Evolutionary conservation across 805 yeast genomes (phyloP), one percentile per base, ranked within the genome.

Genomic region (Yamadazyma sp.): DNA sequence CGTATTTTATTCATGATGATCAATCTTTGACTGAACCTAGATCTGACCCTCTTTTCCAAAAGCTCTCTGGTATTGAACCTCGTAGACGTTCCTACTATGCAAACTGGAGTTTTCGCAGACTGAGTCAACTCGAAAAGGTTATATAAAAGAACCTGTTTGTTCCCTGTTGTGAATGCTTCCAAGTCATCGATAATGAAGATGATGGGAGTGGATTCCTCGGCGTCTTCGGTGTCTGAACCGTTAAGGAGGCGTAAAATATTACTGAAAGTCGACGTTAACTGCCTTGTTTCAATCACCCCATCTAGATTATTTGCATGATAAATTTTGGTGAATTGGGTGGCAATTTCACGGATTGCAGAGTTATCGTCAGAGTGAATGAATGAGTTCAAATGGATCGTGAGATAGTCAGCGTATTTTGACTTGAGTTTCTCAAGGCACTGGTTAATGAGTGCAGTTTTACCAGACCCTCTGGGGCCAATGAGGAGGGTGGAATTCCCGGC

Each of bases 61-160:
- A 78, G 70, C 49, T 91, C 97, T 34, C 90, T 70, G 0, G 88
- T 73, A 5, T 85, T 86, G 33, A 87, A 67, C 37, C 82, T 80
- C 1, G 90, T 73, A 1, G 95, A 81, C 9, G 83, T 60, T 2
- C 98, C 97, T 32, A 93, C 59, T 5, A 91, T 85, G 35, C 93
- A 76, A 4, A 90, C 78, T 1, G 96, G 95, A 2, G 77, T 70
- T 2, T 76, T 70, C 13, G 78, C 71, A 40, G 64, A 73, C 53
- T 88, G 95, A 2, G 95, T 80, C 50, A 90, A 69, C 51, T 93
- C 98, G 55, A 93, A 85, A 29, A 93, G 62, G 50, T 90, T 91
- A 57, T 93, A 93, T 4, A 93, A 62, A 35, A 93, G 65, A 0
- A 95, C 84, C 57, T 93, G 99, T 46, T 86, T 81, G 10, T 75